Percentiles rank a stretch among this genome's conserved stretches.
phyloP scores from a whole-genome alignment of 768 basidiomycete genomes.

The Naematelia aurantialba region DNA sequence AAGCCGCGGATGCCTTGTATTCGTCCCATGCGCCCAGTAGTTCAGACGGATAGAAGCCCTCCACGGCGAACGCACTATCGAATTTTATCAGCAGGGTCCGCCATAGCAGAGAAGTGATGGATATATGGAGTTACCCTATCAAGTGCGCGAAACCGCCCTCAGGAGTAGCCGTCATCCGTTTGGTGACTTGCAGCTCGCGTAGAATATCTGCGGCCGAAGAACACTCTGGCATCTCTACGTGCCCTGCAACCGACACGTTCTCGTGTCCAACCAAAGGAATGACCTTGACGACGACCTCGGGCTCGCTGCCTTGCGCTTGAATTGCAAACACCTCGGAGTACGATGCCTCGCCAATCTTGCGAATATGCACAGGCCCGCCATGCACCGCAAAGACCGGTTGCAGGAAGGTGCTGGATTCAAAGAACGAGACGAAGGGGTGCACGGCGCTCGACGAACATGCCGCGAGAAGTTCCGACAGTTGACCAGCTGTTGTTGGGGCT shows the following conservation, averaged over 20 bases:
- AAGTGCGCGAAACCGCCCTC: constrained; percentile 75
- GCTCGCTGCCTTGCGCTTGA: background rate
- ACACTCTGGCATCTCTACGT: constrained; percentile 53
- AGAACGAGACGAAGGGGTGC: constrained; percentile 2
- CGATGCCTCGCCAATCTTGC: constrained; percentile 92
- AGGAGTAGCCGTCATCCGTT: constrained; percentile 61
- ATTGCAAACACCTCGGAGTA: constrained; percentile 86
- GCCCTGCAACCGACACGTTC: constrained; percentile 57
- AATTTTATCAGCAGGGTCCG: constrained; percentile 5
- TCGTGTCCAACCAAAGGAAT: constrained; percentile 27
- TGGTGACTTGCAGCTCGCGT: constrained; percentile 47
- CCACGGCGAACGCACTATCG: constrained; percentile 73
- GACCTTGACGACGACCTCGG: constrained; percentile 40
- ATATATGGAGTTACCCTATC: constrained; percentile 50
- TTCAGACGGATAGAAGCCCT: constrained; percentile 74
- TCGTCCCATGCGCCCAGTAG: constrained; percentile 83
- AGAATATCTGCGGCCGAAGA: constrained; percentile 34
- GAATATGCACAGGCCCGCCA: constrained; percentile 54
- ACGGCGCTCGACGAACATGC: constrained; percentile 1
- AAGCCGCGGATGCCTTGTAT: constrained; percentile 69
- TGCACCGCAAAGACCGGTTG: background rate
- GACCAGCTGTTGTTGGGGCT: background rate
- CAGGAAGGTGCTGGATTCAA: constrained; percentile 3
- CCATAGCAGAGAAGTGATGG: background rate
- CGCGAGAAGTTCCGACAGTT: background rate